A percentile compares a stretch with the other conserved stretches of the same genome.
Evolutionary conservation across 1,284 basidiomycete genomes (phyloP).

Genomic region (Xerocomus amazonicus): DNA sequence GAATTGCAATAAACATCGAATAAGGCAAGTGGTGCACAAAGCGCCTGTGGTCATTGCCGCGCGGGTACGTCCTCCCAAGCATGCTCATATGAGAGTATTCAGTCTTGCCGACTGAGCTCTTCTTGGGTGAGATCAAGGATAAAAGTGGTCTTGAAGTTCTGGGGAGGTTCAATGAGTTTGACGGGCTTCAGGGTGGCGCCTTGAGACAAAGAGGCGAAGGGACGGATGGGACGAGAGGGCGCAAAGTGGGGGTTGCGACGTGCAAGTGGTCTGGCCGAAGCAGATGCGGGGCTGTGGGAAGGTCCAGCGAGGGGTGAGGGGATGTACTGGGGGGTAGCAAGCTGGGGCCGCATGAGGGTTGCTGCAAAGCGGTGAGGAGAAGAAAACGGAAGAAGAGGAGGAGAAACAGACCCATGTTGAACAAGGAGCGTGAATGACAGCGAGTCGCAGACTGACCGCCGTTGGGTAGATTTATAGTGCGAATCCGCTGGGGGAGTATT

Average conservation of each 20-base stretch:
- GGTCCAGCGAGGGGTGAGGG: constrained; percentile 59
- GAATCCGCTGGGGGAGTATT: constrained; percentile 28
- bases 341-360: constrained; percentile 31
- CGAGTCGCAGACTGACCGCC: constrained; percentile 29
- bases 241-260: constrained; percentile 54
- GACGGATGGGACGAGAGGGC: constrained; percentile 67
- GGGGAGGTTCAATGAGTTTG: constrained; percentile 74
- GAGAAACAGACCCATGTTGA: constrained; percentile 20
- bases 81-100: constrained; percentile 12
- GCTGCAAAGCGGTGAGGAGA: constrained; percentile 28
- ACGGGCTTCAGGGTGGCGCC: constrained; percentile 38
- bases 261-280: constrained; percentile 34
- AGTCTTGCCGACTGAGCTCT: constrained; percentile 72
- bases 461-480: constrained; percentile 31
- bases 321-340: constrained; percentile 39
- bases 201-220: constrained; percentile 62
- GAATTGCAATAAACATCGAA: constrained; percentile 23
- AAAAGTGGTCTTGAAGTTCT: constrained; percentile 64
- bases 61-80: neutral
- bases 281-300: constrained; percentile 27
- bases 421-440: constrained; percentile 30
- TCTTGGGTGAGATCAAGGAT: constrained; percentile 75
- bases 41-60: too few species aligned
- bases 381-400: neutral
- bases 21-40: constrained; percentile 8